Conservation (phyloP, 805 yeast genomes). For the Candida chauliodis region DNA sequence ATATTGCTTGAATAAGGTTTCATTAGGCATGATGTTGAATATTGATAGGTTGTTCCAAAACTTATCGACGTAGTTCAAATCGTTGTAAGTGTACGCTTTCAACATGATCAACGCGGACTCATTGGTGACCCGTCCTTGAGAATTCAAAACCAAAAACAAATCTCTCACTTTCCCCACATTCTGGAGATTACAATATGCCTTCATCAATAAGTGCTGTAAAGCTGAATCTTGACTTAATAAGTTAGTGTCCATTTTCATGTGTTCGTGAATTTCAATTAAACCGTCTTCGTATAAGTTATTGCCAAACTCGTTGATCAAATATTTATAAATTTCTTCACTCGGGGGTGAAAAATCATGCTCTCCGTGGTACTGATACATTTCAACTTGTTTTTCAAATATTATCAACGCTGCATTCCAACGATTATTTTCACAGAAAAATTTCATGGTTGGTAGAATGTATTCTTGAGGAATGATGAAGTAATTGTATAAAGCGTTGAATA, state of each 20-base stretch:
- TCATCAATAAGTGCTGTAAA: slow-evolving; percentile 59
- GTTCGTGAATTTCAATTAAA: slow-evolving; percentile 58
- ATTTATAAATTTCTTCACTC: slow-evolving; percentile 52
- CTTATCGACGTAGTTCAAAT: slow-evolving; percentile 52
- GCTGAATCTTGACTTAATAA: slow-evolving; percentile 51
- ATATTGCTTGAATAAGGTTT: slow-evolving; percentile 53
- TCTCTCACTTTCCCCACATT: slow-evolving; percentile 56
- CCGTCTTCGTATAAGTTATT: slow-evolving; percentile 59
- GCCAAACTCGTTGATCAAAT: slow-evolving; percentile 61
- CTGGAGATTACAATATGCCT: slow-evolving; percentile 58
- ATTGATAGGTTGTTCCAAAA: slow-evolving; percentile 60
- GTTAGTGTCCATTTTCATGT: slow-evolving; percentile 56
- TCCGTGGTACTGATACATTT: slow-evolving; percentile 47
- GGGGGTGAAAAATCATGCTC: slow-evolving; percentile 23
- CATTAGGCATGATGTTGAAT: slow-evolving; percentile 50
- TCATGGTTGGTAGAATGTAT: slow-evolving; percentile 55
- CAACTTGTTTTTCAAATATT: slow-evolving; percentile 49
- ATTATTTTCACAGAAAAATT: slow-evolving; percentile 49
- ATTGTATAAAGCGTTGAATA: slow-evolving; percentile 55
- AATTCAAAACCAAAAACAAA: slow-evolving; percentile 54
- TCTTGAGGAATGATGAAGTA: slow-evolving; percentile 58
- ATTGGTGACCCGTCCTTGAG: slow-evolving; percentile 54
- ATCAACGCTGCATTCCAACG: slow-evolving; percentile 61
- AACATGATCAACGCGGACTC: slow-evolving; percentile 67
- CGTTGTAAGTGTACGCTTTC: slow-evolving; percentile 53